These are phyloP conservation scores for Paramecium pentaurelia DNA, from an alignment of 73 alveolate species.

Conservation along the genomic window DNA sequence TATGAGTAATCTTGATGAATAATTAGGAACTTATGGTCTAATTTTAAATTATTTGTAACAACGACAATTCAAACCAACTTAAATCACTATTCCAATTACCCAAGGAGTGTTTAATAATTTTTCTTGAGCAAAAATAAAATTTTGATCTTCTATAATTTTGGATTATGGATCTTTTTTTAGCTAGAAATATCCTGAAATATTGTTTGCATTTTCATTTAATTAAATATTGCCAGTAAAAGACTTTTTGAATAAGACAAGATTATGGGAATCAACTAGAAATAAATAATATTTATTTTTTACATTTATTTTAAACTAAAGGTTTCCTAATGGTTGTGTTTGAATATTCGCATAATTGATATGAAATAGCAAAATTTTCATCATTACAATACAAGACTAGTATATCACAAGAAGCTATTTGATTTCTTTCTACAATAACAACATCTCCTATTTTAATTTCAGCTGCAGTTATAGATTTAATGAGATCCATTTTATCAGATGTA, in stretches of 20 bases:
- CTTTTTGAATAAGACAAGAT: neutral
- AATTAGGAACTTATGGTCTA: neutral
- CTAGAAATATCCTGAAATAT: neutral
- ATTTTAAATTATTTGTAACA: neutral
- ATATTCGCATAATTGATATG: neutral
- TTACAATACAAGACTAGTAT: neutral
- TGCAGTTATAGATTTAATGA: neutral
- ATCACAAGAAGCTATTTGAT: neutral
- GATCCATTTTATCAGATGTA: neutral
- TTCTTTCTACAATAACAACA: neutral
- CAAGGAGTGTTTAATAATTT: constrained; percentile 3
- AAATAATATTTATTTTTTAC: neutral
- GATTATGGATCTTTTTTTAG: constrained; percentile 6
- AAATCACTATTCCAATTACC: neutral
- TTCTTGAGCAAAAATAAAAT: neutral
- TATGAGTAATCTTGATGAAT: neutral
- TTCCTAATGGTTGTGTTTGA: neutral
- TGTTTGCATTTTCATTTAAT: neutral
- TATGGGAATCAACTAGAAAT: neutral
- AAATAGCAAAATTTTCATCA: neutral
- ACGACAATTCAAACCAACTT: neutral
- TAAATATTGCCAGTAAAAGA: neutral
- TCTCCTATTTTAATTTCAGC: neutral
- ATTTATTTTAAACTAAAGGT: neutral
- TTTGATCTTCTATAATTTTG: neutral